Base-by-base conservation (phyloP, 345 rosid species). In the Atalantia buxifolia region DNA sequence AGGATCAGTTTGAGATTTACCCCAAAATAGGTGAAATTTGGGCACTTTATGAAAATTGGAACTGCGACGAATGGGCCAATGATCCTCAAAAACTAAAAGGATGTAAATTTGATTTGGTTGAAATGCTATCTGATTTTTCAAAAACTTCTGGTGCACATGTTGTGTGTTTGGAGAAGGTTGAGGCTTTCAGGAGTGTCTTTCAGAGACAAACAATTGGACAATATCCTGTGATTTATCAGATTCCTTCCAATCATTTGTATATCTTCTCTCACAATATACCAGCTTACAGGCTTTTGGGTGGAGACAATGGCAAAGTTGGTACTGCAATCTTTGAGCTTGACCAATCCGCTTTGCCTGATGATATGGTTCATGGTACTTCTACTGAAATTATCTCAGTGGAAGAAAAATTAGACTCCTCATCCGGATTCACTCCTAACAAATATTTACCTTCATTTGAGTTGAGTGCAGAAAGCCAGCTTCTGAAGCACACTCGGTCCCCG, bases 1-100 rank as follows among this genome's bases (percentile, higher is more conserved):
- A 36, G 19, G 56, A 60, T 14, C 74, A 72, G 59, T 27, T 77
- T 67, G 64, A 57, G 71, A 72, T 72, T 33, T 77, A 72, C 57
- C 80, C 75, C 3, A 45, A 21, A 66, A 72, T 53, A 48, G 80
- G 75, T 18, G 83, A 81, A 66, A 72, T 81, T 40, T 81, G 80
- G 83, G 83, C 80, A 66, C 25, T 81, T 25, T 66, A 72, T 40
- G 67, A 77, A 56, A 57, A 76, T 48, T 77, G 83, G 75, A 25
- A 72, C 30, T 69, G 40, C 28, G 35, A 75, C 8, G 66, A 74
- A n/a, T 79, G 78, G 74, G 42, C 42, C 55, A 59, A 31, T 9
- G 12, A 65, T 57, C 77, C 80, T 71, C 73, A 61, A 61, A 61
- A 24, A n/a, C 36, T 74, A 16, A 40, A 27, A 24, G 77, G 42